Evolutionary conservation across 176 grass and related monocot species (phyloP).

Genomic region (bread wheat (Triticum aestivum)): DNA sequence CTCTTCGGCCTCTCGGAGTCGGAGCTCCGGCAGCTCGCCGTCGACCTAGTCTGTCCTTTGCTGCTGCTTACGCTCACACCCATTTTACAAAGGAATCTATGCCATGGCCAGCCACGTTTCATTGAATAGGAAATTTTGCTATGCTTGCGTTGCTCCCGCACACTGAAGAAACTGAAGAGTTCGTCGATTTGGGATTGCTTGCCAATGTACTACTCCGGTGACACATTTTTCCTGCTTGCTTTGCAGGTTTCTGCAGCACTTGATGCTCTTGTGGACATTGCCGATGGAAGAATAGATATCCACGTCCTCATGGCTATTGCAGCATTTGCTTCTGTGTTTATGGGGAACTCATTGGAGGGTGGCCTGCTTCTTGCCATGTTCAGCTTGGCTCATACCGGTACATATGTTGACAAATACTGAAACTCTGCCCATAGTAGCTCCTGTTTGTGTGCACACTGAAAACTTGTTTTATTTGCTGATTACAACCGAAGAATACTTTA

Average conservation of each 20-base stretch:
- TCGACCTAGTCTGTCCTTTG: no score
- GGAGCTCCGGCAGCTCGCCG: no score
- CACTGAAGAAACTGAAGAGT: not conserved
- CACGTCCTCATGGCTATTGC: conserved; percentile 98
- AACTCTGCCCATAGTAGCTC: not conserved
- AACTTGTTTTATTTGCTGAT: not conserved
- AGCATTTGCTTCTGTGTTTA: conserved; percentile 97
- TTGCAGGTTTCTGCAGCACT: conserved; percentile 85
- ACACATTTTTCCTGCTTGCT: conserved; percentile 5
- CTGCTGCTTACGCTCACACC: no score
- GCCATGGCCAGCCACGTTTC: not conserved
- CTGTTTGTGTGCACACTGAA: conserved; percentile 6
- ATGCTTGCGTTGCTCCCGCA: not conserved
- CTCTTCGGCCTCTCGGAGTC: no score
- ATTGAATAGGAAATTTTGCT: not conserved
- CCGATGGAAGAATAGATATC: conserved; percentile 88
- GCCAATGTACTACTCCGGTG: not conserved
- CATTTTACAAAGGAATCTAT: not conserved
- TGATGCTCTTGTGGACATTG: conserved; percentile 92
- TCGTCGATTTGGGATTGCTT: not conserved
- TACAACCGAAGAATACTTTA: conserved; percentile 94
- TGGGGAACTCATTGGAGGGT: conserved; percentile 96
- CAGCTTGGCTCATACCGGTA: conserved; percentile 96
- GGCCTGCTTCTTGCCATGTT: conserved; percentile 98
- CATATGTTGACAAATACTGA: conserved; percentile 3